phyloP scores from a whole-genome alignment of 2,329 filamentous ascomycete genomes.

The Fusarium poae region DNA sequence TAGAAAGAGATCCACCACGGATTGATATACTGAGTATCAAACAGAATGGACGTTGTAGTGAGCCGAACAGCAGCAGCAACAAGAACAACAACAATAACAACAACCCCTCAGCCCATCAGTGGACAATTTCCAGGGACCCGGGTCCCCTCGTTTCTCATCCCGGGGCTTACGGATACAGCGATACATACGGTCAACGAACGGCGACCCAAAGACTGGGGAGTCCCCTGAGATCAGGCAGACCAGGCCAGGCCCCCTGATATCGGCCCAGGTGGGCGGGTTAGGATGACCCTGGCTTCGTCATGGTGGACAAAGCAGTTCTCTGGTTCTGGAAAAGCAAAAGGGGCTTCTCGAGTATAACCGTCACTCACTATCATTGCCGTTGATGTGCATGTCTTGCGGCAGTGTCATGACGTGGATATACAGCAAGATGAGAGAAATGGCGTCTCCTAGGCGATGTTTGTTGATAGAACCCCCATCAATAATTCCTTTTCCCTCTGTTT shows the following conservation, averaged over 20 bases:
- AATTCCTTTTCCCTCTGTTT: conserved; percentile 25
- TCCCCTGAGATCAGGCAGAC: conserved; percentile 40
- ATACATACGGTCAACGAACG: conserved; percentile 32
- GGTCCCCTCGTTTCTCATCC: conserved; percentile 23
- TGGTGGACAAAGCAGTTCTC: conserved; percentile 39
- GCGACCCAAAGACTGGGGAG: conserved; percentile 41
- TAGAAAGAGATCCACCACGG: conserved; percentile 16
- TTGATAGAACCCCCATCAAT: conserved; percentile 5
- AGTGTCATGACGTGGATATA: conserved; percentile 29
- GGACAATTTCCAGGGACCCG: conserved; percentile 47
- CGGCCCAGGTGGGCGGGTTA: conserved; percentile 44
- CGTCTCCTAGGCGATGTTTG: conserved; percentile 41
- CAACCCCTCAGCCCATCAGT: conserved; percentile 35
- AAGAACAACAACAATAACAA: conserved; percentile 1
- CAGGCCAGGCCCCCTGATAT: conserved; percentile 38
- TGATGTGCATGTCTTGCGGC: conserved; percentile 8
- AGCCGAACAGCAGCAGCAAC: too few species aligned
- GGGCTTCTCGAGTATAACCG: conserved; percentile 25
- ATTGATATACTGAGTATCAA: conserved; percentile 8
- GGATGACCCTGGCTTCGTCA: conserved; percentile 42
- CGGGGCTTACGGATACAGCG: conserved; percentile 21
- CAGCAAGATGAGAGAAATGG: conserved; percentile 14
- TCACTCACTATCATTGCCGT: not conserved
- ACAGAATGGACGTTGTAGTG: not conserved
- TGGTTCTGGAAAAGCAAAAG: conserved; percentile 40